A percentile compares a stretch with the other conserved stretches of the same genome.
phyloP scores from a whole-genome alignment of 202 grass and related monocot species.

The Setaria italica region DNA sequence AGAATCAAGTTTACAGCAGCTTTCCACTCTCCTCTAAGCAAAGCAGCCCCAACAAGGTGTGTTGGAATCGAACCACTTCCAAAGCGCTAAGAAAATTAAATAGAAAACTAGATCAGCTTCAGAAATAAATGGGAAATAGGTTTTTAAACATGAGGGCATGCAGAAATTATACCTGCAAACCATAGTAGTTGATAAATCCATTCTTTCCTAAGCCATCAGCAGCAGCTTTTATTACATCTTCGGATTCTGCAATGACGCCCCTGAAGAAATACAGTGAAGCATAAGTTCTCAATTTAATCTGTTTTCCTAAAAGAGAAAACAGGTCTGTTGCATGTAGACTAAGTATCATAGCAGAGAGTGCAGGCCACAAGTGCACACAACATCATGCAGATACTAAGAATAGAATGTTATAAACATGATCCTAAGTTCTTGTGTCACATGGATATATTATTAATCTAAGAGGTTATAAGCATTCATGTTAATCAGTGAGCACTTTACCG shows the following conservation, averaged over 20 bases:
- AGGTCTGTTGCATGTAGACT: slow-evolving; percentile 17
- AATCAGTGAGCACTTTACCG: not conserved
- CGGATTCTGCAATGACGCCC: slow-evolving; percentile 76
- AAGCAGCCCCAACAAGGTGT: slow-evolving; percentile 82
- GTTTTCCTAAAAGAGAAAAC: slow-evolving; percentile 32
- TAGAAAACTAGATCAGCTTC: slow-evolving; percentile 31
- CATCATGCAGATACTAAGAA: not conserved
- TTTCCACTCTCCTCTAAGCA: slow-evolving; percentile 98
- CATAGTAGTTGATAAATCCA: slow-evolving; percentile 98
- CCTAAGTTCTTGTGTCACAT: not conserved
- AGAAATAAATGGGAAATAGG: slow-evolving; percentile 30
- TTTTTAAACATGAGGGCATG: slow-evolving; percentile 36
- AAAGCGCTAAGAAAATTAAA: slow-evolving; percentile 74
- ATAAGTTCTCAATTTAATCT: slow-evolving; percentile 45
- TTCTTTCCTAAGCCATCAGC: slow-evolving; percentile 73
- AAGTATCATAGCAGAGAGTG: slow-evolving; percentile 10
- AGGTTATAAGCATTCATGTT: not conserved
- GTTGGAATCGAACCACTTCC: slow-evolving; percentile 98
- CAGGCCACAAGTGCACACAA: slow-evolving; percentile 11
- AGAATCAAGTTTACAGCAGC: slow-evolving; percentile 84
- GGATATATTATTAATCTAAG: slow-evolving; percentile 7
- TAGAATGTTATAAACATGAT: slow-evolving; percentile 1
- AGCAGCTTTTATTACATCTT: slow-evolving; percentile 79
- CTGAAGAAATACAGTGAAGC: slow-evolving; percentile 59
- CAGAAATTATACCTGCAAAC: slow-evolving; percentile 71